Evolutionary conservation across 352 stramenopile genomes (phyloP).

Genomic region (Pythium phragmitis): DNA sequence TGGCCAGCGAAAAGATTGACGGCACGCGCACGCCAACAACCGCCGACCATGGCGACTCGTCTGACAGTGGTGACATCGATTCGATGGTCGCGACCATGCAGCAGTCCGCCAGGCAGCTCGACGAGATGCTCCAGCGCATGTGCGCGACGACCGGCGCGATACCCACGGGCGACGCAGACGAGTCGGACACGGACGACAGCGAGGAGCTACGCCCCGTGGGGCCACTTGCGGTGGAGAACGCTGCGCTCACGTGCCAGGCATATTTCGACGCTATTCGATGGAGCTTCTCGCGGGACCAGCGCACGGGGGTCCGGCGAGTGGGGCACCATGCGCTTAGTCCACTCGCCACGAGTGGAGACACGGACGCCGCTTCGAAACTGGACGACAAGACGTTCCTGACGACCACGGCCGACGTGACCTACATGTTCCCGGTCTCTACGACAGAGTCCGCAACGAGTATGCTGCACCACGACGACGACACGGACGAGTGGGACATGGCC

Average conservation of each 20-base stretch:
- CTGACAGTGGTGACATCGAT: neutral
- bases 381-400: neutral
- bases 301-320: neutral
- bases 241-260: neutral
- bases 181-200: neutral
- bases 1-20: neutral
- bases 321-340: neutral
- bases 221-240: neutral
- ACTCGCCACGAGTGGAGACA: neutral
- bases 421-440: slow-evolving; percentile 10
- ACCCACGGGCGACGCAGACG: slow-evolving; percentile 3
- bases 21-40: neutral
- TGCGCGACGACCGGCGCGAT: slow-evolving; percentile 15
- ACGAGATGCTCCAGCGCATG: slow-evolving; percentile 52
- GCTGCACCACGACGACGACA: neutral
- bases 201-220: neutral
- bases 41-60: neutral
- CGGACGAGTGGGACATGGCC: slow-evolving; percentile 16
- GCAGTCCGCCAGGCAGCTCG: slow-evolving; percentile 31
- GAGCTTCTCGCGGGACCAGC: slow-evolving; percentile 1
- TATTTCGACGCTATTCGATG: slow-evolving; percentile 19
- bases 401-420: slow-evolving; percentile 8
- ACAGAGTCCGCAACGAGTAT: neutral
- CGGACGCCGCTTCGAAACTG: neutral
- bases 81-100: slow-evolving; percentile 31